These are phyloP conservation scores for Desmodesmus armatus DNA, from an alignment of 139 green algal genomes.

Conservation along the genomic window DNA sequence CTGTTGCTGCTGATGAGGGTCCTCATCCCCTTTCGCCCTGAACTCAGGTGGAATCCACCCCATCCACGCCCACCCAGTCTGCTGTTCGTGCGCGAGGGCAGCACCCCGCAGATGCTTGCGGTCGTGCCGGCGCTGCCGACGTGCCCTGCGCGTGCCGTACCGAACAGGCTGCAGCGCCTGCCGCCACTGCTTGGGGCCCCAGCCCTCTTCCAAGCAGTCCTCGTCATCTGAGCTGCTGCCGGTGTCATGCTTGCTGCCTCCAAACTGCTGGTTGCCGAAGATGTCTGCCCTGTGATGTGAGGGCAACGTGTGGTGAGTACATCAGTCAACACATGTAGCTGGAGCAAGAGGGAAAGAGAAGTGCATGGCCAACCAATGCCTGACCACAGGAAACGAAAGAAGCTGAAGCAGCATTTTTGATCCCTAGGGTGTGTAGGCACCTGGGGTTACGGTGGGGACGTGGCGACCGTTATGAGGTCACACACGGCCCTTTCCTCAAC, in stretches of 20 bases:
- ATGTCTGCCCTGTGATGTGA: constrained; percentile 13
- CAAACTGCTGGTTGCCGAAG: constrained; percentile 8
- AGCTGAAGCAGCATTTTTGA: too few species aligned
- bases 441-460: too few species aligned
- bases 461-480: too few species aligned
- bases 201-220: constrained; percentile 3
- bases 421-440: too few species aligned
- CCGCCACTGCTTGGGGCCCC: background rate
- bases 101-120: background rate
- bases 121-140: background rate
- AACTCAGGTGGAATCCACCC: background rate
- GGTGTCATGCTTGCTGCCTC: constrained; percentile 3
- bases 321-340: too few species aligned
- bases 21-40: background rate
- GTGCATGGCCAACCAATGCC: too few species aligned
- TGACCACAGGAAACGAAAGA: too few species aligned
- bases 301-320: too few species aligned
- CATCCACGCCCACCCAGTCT: background rate
- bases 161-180: background rate
- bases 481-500: too few species aligned
- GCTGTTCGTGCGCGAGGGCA: background rate
- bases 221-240: constrained; percentile 21
- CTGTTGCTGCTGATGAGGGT: too few species aligned
- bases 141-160: constrained; percentile 3
- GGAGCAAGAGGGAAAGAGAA: too few species aligned